Evolutionary conservation across 305 asterid genomes (phyloP).

Genomic region (Solanum aculeatissimum): DNA sequence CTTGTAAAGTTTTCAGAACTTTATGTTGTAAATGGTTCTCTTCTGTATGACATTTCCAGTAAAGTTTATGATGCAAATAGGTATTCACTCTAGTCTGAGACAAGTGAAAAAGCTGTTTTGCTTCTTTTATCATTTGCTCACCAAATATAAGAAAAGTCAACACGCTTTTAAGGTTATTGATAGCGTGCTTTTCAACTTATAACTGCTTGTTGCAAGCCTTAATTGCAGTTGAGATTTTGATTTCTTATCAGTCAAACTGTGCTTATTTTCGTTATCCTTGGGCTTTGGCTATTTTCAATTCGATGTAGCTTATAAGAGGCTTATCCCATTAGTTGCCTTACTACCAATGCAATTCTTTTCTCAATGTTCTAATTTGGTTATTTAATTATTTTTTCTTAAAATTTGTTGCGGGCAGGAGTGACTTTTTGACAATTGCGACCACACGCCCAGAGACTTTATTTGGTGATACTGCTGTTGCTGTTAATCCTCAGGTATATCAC

Average conservation of each 20-base stretch:
- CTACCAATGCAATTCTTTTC: neutral
- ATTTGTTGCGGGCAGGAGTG: slow-evolving; percentile 39
- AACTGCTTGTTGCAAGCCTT: neutral
- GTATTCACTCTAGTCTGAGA: neutral
- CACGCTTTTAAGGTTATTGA: neutral
- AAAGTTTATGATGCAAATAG: neutral
- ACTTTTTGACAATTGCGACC: slow-evolving; percentile 87
- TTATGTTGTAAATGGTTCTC: neutral
- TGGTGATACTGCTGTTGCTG: slow-evolving; percentile 95
- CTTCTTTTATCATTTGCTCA: neutral
- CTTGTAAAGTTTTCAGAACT: neutral
- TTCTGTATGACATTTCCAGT: neutral
- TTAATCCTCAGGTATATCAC: slow-evolving; percentile 69
- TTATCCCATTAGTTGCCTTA: neutral
- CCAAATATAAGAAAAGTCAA: neutral
- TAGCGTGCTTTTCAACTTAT: neutral
- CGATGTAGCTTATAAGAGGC: neutral
- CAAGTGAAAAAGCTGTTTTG: neutral
- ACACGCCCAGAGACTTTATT: slow-evolving; percentile 98
- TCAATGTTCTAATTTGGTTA: neutral
- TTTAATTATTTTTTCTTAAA: neutral
- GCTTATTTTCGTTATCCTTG: neutral
- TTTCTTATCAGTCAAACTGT: neutral
- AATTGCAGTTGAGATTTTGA: neutral
- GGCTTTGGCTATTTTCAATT: neutral